A percentile compares a stretch with the other conserved stretches of the same genome.
phyloP scores from a whole-genome alignment of 441 rosid species.

The Lepidium campestre region DNA sequence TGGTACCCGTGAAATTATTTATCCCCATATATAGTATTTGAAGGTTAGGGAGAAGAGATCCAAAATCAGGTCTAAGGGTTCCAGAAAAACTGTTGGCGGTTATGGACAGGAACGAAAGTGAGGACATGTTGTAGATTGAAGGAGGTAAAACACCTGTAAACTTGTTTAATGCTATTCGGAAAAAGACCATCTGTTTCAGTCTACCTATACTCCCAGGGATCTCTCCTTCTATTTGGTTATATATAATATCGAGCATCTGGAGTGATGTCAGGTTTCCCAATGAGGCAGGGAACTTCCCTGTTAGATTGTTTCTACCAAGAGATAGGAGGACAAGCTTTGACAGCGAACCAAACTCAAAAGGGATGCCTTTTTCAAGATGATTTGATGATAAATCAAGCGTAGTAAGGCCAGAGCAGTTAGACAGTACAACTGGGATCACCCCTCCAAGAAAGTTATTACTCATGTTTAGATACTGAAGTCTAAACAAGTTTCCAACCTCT shows the following conservation, averaged over 20 bases:
- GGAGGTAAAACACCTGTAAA: slow-evolving; percentile 24
- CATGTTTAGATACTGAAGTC: slow-evolving; percentile 17
- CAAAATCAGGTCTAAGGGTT: slow-evolving; percentile 17
- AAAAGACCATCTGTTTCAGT: slow-evolving; percentile 15
- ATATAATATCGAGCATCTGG: slow-evolving; percentile 4
- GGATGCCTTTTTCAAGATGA: slow-evolving; percentile 14
- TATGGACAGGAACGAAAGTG: slow-evolving; percentile 13
- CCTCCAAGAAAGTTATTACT: slow-evolving; percentile 13
- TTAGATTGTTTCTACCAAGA: slow-evolving; percentile 19
- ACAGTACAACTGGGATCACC: background rate
- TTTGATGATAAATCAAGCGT: slow-evolving; percentile 19
- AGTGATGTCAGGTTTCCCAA: slow-evolving; percentile 25
- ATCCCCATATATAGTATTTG: slow-evolving; percentile 15
- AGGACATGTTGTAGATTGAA: slow-evolving; percentile 16
- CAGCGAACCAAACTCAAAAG: slow-evolving; percentile 10
- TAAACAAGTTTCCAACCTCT: slow-evolving; percentile 18
- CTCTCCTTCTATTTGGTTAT: slow-evolving; percentile 25
- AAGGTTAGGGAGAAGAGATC: slow-evolving; percentile 23
- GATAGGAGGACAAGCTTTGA: slow-evolving; percentile 16
- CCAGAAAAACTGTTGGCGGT: slow-evolving; percentile 17
- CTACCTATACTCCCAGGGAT: slow-evolving; percentile 12
- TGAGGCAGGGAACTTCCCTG: slow-evolving; percentile 23
- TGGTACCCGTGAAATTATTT: slow-evolving; percentile 16
- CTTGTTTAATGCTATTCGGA: slow-evolving; percentile 21
- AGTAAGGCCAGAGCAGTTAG: slow-evolving; percentile 17